Percentiles rank a stretch among this genome's conserved stretches.
phyloP scores from a whole-genome alignment of 2,329 filamentous ascomycete genomes.

The Penicillium verrucosum region DNA sequence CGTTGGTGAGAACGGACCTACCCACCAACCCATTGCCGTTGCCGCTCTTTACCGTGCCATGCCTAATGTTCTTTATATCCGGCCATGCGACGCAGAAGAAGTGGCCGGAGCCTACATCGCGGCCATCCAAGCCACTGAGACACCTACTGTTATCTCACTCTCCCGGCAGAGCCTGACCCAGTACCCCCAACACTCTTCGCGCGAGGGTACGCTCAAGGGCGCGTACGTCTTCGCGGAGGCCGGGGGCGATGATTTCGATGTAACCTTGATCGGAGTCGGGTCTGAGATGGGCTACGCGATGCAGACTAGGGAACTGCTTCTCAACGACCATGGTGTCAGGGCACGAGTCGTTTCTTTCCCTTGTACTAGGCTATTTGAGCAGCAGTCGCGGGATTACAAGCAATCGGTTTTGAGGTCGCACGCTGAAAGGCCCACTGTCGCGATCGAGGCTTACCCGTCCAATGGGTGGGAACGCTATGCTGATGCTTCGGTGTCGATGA shows the following conservation, averaged over 20 bases:
- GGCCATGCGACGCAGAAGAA: conserved; percentile 59
- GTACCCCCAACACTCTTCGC: conserved; percentile 37
- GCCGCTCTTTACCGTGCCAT: conserved; percentile 58
- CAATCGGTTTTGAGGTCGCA: conserved; percentile 38
- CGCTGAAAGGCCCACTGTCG: conserved; percentile 38
- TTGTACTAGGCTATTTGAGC: conserved; percentile 48
- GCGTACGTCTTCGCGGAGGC: conserved; percentile 39
- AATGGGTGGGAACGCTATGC: conserved; percentile 52
- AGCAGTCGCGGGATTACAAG: conserved; percentile 44
- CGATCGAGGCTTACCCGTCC: conserved; percentile 48
- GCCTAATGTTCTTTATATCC: conserved; percentile 61
- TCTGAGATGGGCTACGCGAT: conserved; percentile 48
- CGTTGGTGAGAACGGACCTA: conserved; percentile 61
- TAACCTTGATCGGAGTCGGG: conserved; percentile 50
- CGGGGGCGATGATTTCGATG: conserved; percentile 34
- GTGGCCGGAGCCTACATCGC: conserved; percentile 44
- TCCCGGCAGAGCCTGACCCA: conserved; percentile 44
- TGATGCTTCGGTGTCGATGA: conserved; percentile 47
- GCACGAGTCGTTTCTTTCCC: conserved; percentile 49
- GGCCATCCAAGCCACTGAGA: conserved; percentile 39
- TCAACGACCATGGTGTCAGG: conserved; percentile 24
- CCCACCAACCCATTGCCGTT: conserved; percentile 60
- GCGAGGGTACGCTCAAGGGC: conserved; percentile 37
- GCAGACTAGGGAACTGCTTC: conserved; percentile 38
- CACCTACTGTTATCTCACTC: conserved; percentile 45